phyloP scores from a whole-genome alignment of 2,329 filamentous ascomycete genomes.

The Penicillium occitanis region DNA sequence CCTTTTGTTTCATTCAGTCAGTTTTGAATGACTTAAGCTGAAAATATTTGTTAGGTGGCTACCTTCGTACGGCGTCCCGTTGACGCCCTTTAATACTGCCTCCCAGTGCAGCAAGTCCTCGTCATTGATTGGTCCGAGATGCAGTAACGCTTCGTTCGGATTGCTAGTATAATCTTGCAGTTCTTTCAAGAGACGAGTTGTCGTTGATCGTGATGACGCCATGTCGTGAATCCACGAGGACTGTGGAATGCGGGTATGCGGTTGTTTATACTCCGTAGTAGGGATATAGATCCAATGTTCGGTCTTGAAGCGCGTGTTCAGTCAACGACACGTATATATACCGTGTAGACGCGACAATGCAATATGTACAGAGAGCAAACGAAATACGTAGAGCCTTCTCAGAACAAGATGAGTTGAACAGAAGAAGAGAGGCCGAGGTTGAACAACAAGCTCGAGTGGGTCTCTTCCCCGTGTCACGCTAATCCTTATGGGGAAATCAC shows the following conservation, averaged over 20 bases:
- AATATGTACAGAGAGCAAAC: not conserved
- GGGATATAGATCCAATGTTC: not conserved
- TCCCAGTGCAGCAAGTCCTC: constrained; percentile 60
- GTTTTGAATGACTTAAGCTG: not conserved
- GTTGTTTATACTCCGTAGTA: not conserved
- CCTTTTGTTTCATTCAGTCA: constrained; percentile 37
- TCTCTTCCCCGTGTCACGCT: constrained; percentile 11
- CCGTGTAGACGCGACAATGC: not conserved
- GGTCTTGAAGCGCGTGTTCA: not conserved
- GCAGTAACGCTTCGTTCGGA: constrained; percentile 57
- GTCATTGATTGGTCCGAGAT: constrained; percentile 58
- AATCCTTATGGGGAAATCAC: constrained; percentile 8
- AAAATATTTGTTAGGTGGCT: not conserved
- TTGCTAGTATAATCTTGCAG: constrained; percentile 58
- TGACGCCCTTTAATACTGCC: constrained; percentile 60
- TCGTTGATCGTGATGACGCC: constrained; percentile 37
- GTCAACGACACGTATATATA: not conserved
- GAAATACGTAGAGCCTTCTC: not conserved
- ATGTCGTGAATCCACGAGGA: constrained; percentile 22
- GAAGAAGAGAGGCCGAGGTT: constrained; percentile 13
- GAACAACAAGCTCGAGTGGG: constrained; percentile 17
- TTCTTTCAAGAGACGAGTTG: constrained; percentile 63
- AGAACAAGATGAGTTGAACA: not conserved
- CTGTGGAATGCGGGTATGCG: not conserved
- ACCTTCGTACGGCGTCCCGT: constrained; percentile 62